These are phyloP conservation scores for Centella asiatica DNA, from an alignment of 129 eudicot genomes.

Conservation along the genomic window DNA sequence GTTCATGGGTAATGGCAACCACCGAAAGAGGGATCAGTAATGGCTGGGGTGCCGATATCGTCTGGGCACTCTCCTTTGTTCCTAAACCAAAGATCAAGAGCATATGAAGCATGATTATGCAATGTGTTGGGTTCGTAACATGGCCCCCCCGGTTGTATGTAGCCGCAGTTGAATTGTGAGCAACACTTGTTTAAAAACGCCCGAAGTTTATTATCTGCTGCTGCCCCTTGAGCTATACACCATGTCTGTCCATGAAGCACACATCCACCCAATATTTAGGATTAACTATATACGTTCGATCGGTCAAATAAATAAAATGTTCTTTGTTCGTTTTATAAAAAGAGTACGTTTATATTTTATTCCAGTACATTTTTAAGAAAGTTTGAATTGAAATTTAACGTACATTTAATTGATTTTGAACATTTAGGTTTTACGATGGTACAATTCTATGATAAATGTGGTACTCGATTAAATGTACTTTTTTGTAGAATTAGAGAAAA, in stretches of 20 bases:
- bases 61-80: background rate
- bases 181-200: background rate
- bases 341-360: too few species aligned
- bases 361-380: too few species aligned
- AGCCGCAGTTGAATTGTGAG: background rate
- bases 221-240: conserved; percentile 3
- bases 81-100: background rate
- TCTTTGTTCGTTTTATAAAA: too few species aligned
- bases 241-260: background rate
- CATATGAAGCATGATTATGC: background rate
- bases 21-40: conserved; percentile 1
- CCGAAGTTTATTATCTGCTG: background rate
- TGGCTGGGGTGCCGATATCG: background rate
- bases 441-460: too few species aligned
- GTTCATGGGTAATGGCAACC: conserved; percentile 5
- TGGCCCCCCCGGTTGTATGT: background rate
- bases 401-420: too few species aligned
- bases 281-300: too few species aligned
- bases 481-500: too few species aligned
- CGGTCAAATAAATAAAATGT: too few species aligned
- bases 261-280: too few species aligned
- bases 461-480: too few species aligned
- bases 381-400: too few species aligned
- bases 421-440: too few species aligned
- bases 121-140: conserved; percentile 1